Percentiles rank a stretch among this genome's conserved stretches.
Conservation (phyloP, 2,329 filamentous ascomycete genomes). For the Coniosporium tulheliwenetii region DNA sequence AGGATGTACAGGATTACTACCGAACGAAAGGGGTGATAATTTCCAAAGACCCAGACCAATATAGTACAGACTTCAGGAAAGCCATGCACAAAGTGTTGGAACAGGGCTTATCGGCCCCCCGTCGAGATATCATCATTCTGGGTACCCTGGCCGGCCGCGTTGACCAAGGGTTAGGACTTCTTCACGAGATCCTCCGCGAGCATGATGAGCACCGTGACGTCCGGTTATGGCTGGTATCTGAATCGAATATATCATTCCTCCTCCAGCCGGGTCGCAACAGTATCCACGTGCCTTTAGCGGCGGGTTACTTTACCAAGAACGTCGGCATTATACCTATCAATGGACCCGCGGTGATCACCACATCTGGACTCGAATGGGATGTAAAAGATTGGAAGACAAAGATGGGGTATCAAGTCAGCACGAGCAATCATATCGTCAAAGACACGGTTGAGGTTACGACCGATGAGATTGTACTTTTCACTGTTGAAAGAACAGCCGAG, state of each 20-base stretch:
- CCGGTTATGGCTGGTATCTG: conserved; percentile 61
- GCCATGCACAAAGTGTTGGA: conserved; percentile 45
- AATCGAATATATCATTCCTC: conserved; percentile 67
- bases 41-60: conserved; percentile 60
- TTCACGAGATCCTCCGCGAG: conserved; percentile 63
- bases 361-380: conserved; percentile 79
- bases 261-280: conserved; percentile 52
- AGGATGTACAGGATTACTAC: conserved; percentile 52
- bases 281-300: conserved; percentile 43
- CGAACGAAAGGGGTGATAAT: conserved; percentile 43
- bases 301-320: conserved; percentile 52
- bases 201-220: conserved; percentile 23
- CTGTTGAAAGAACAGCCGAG: conserved; percentile 19
- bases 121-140: conserved; percentile 55
- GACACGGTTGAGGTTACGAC: conserved; percentile 23
- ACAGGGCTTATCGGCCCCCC: conserved; percentile 17
- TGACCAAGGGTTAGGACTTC: conserved; percentile 78
- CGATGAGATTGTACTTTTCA: conserved; percentile 29
- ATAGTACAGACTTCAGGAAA: conserved; percentile 85
- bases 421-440: conserved; percentile 31
- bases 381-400: conserved; percentile 60
- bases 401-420: conserved; percentile 32
- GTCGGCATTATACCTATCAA: conserved; percentile 77
- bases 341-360: conserved; percentile 64
- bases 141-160: conserved; percentile 81